phyloP scores from a whole-genome alignment of 805 yeast genomes.

The Metschnikowia cerradonensis region DNA sequence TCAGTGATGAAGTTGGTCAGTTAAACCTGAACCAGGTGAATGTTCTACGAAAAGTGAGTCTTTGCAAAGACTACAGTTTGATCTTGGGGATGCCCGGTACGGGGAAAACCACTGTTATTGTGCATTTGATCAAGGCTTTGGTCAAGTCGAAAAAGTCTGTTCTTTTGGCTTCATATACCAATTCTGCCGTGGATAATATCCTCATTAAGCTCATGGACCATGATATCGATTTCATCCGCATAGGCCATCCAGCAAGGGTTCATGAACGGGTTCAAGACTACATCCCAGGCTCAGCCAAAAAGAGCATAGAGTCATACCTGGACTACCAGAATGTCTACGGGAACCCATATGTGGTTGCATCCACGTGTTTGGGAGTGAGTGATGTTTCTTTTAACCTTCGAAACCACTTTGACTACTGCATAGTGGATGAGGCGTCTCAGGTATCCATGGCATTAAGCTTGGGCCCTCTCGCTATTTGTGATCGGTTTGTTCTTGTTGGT shows the following conservation, averaged over 20 bases:
- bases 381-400: conserved; percentile 55
- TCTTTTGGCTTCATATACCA: conserved; percentile 81
- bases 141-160: conserved; percentile 62
- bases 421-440: conserved; percentile 95
- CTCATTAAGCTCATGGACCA: conserved; percentile 57
- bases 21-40: conserved; percentile 68
- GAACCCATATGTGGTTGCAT: conserved; percentile 73
- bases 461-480: conserved; percentile 79
- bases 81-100: conserved; percentile 98
- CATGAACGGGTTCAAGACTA: conserved; percentile 59
- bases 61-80: conserved; percentile 70
- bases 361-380: conserved; percentile 77
- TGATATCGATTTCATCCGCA: conserved; percentile 50
- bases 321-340: conserved; percentile 48
- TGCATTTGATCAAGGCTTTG: conserved; percentile 62
- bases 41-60: conserved; percentile 65
- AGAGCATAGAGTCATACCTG: conserved; percentile 33
- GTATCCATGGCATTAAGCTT: conserved; percentile 86
- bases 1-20: conserved; percentile 10
- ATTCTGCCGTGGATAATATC: conserved; percentile 94
- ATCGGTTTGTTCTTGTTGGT: conserved; percentile 87
- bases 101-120: conserved; percentile 89
- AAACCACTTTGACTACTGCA: conserved; percentile 79
- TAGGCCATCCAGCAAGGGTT: conserved; percentile 58
- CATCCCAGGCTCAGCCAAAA: conserved; percentile 39